These are phyloP conservation scores for Hanseniaspora uvarum DNA, from an alignment of 1,139 yeast species.

Conservation along the genomic window DNA sequence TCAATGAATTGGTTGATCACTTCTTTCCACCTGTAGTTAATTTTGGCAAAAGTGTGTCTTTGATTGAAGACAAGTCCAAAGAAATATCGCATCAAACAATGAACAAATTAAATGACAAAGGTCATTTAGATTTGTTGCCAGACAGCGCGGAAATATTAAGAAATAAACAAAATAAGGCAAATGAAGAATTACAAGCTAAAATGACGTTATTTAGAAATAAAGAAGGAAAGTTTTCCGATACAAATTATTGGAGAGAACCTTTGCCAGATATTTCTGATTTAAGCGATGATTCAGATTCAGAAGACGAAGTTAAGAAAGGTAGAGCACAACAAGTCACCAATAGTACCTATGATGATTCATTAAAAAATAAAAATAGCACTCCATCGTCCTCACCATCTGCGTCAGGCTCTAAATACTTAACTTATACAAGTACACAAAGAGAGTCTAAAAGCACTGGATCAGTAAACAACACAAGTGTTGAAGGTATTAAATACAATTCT, in stretches of 20 bases:
- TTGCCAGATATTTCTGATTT: slow-evolving; percentile 43
- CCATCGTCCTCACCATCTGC: not conserved
- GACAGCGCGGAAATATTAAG: not conserved
- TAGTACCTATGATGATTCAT: not conserved
- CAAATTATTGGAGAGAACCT: slow-evolving; percentile 86
- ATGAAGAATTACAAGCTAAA: slow-evolving; percentile 9
- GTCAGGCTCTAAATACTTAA: not conserved
- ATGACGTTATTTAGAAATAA: slow-evolving; percentile 30
- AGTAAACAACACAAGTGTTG: not conserved
- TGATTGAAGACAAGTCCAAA: not conserved
- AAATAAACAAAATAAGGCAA: slow-evolving; percentile 8
- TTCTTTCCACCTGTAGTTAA: slow-evolving; percentile 80
- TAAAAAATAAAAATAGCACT: not conserved
- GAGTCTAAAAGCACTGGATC: not conserved
- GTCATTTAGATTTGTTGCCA: not conserved
- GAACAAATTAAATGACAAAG: not conserved
- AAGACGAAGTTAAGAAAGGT: not conserved
- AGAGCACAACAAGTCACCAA: not conserved
- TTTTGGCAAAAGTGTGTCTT: slow-evolving; percentile 27
- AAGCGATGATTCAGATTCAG: slow-evolving; percentile 28
- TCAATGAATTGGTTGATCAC: slow-evolving; percentile 92
- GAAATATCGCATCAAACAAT: not conserved
- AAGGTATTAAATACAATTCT: not conserved
- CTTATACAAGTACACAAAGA: not conserved
- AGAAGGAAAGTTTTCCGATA: slow-evolving; percentile 70